Evolutionary conservation across 2,329 filamentous ascomycete species (phyloP).

Genomic region (Cytospora piceicola): DNA sequence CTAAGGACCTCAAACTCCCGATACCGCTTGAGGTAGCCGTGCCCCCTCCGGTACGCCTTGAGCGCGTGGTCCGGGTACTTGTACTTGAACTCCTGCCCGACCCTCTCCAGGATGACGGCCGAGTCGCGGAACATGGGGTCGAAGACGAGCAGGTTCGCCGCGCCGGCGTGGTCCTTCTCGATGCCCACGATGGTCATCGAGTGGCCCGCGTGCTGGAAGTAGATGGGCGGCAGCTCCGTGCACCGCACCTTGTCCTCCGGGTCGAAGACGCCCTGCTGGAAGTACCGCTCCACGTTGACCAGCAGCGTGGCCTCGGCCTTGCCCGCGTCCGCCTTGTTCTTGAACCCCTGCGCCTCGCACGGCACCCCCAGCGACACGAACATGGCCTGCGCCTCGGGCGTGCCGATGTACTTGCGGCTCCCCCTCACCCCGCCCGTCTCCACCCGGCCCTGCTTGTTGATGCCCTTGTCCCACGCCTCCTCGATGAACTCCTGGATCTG

Average conservation of each 20-base stretch:
- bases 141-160: slow-evolving; percentile 77
- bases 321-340: slow-evolving; percentile 48
- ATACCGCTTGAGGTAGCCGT: slow-evolving; percentile 69
- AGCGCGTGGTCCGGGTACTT: slow-evolving; percentile 59
- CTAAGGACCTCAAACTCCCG: slow-evolving; percentile 79
- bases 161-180: slow-evolving; percentile 68
- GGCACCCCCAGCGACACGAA: slow-evolving; percentile 71
- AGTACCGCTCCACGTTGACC: slow-evolving; percentile 73
- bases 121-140: slow-evolving; percentile 82
- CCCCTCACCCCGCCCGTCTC: slow-evolving; percentile 86
- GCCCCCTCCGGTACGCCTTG: slow-evolving; percentile 73
- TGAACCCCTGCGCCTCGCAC: slow-evolving; percentile 67
- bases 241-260: slow-evolving; percentile 64
- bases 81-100: slow-evolving; percentile 51
- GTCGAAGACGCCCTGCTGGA: slow-evolving; percentile 58
- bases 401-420: slow-evolving; percentile 96
- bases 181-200: slow-evolving; percentile 89
- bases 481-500: slow-evolving; percentile 87
- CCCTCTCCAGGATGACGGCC: slow-evolving; percentile 62
- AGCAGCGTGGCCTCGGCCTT: slow-evolving; percentile 63
- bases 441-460: slow-evolving; percentile 72
- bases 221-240: slow-evolving; percentile 80
- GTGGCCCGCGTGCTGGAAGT: slow-evolving; percentile 87
- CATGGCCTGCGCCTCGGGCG: slow-evolving; percentile 85
- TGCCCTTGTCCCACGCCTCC: slow-evolving; percentile 81